phyloP scores from a whole-genome alignment of 2,329 filamentous ascomycete species.

The Trichophyton verrucosum region DNA sequence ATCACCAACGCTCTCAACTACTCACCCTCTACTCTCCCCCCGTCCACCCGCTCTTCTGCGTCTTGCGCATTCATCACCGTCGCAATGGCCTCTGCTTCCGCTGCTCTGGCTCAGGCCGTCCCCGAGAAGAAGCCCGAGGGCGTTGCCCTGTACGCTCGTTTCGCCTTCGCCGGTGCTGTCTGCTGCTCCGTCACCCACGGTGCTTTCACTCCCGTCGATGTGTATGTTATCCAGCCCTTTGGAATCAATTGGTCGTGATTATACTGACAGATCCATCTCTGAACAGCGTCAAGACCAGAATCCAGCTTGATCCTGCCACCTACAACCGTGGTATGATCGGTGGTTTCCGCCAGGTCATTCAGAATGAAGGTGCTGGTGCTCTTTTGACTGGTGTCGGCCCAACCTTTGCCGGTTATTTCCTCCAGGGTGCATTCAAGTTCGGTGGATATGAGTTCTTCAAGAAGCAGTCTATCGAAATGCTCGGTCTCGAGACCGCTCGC shows the following conservation, averaged over 20 bases:
- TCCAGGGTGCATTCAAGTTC: constrained; percentile 88
- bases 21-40: neutral
- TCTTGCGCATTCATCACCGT: neutral
- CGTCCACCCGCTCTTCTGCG: neutral
- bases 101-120: constrained; percentile 10
- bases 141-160: constrained; percentile 76
- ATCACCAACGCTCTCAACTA: neutral
- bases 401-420: constrained; percentile 82
- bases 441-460: constrained; percentile 96
- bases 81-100: constrained; percentile 10
- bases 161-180: constrained; percentile 92
- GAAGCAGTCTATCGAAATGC: constrained; percentile 69
- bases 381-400: constrained; percentile 76
- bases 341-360: constrained; percentile 74
- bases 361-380: constrained; percentile 72
- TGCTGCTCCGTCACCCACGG: constrained; percentile 98
- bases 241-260: neutral
- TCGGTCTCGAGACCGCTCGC: constrained; percentile 65
- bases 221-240: constrained; percentile 54
- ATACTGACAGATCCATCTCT: neutral
- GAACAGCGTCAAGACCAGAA: constrained; percentile 79
- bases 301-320: constrained; percentile 79
- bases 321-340: constrained; percentile 83
- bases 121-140: constrained; percentile 26
- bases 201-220: constrained; percentile 93